Base-by-base conservation (phyloP, 73 alveolate species). In the Paramecium sonneborni region DNA sequence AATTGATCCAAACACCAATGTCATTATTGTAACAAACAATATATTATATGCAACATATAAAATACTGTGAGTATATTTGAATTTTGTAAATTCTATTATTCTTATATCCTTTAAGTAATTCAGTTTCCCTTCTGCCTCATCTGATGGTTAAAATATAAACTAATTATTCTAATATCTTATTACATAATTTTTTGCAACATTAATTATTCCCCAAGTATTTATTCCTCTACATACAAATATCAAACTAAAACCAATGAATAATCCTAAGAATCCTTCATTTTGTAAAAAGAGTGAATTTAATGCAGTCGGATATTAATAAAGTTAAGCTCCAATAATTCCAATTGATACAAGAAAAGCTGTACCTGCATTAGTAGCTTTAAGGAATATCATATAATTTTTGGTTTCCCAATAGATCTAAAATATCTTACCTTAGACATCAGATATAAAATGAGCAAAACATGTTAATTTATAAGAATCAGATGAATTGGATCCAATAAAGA, bases 351-450 rank as follows among this genome's bases (percentile, higher is more conserved):
- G 41, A 18, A 38, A 43, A 10, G 55, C 76, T 24, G 90, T 21
- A 4, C 90, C 90, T 37, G 90, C 70, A 46, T 79, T 79, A 44
- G 76, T 79, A 5, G 55, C 90, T 79, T 79, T 79, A 21, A 41
- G 55, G 72, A 11, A 79, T 3, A 79, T 18, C 90, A 79, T 79
- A 32, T 79, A 79, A 46, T 79, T 79, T 79, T 39, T 79, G 18
- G 90, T 32, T 79, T 79, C 90, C 90, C 90, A 79, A 43, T 39
- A 39, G 1, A 79, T 43, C 55, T 79, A 79, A 44, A 79, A 79
- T 7, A 79, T 24, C 41, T 43, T 79, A 15, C 62, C 69, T 79
- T 79, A 79, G 0, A 79, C 90, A 41, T 38, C 41, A 20, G 44
- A 24, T 79, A 30, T 79, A 12, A 79, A 79, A 24, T 38, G 76